Conservation (phyloP, 768 basidiomycete genomes). For the Suillus alpinus region DNA sequence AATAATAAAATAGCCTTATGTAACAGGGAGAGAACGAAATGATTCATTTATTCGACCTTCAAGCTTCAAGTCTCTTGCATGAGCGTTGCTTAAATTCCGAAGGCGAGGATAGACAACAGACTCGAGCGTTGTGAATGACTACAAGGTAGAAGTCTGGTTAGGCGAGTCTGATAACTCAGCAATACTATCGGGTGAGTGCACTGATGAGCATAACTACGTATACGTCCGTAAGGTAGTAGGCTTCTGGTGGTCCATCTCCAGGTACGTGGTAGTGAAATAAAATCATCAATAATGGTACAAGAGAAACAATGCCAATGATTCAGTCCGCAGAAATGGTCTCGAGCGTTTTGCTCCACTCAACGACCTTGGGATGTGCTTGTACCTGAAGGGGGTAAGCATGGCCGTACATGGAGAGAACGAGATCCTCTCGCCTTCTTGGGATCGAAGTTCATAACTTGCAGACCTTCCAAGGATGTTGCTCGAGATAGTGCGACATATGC, state of each 20-base stretch:
- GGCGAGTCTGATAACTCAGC: background rate
- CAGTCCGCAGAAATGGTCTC: conserved; percentile 39
- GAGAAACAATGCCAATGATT: background rate
- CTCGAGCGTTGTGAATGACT: background rate
- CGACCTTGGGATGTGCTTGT: conserved; percentile 68
- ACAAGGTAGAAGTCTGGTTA: background rate
- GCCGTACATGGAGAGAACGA: background rate
- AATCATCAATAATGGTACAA: background rate
- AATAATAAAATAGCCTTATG: no score
- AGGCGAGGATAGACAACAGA: background rate
- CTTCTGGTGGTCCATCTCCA: background rate
- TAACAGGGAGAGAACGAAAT: no score
- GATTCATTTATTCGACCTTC: no score
- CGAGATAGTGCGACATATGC: conserved; percentile 91
- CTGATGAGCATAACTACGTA: background rate
- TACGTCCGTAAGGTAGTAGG: background rate
- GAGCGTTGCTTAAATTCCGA: background rate
- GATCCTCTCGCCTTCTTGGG: conserved; percentile 54
- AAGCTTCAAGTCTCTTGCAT: no score
- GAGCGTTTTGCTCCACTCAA: conserved; percentile 69
- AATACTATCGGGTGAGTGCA: background rate
- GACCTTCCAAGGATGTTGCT: conserved; percentile 79
- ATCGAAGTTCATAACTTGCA: conserved; percentile 83
- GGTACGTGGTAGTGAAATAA: background rate
- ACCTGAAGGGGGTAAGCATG: conserved; percentile 43